A percentile compares a stretch with the other conserved stretches of the same genome.
Evolutionary conservation across 2,329 filamentous ascomycete genomes (phyloP).

Genomic region (Cercospora zeae-maydis): DNA sequence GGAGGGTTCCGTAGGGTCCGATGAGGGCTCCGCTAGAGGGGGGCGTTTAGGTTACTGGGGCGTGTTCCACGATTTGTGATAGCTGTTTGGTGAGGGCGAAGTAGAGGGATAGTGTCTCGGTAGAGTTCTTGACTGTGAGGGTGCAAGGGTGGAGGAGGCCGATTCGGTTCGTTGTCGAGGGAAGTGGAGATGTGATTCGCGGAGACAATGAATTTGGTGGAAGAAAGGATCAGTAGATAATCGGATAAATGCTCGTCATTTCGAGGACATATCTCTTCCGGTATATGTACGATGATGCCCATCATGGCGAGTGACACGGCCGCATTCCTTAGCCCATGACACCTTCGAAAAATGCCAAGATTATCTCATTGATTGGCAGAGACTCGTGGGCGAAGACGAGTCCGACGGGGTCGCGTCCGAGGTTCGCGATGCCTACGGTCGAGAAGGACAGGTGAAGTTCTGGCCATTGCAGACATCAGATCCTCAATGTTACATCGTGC

Average conservation of each 20-base stretch:
- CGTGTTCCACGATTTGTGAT: neutral
- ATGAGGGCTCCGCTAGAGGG: conserved; percentile 16
- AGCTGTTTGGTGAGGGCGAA: conserved; percentile 7
- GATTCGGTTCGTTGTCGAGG: conserved; percentile 14
- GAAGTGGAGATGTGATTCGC: neutral
- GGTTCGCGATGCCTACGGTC: neutral
- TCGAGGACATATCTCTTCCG: neutral
- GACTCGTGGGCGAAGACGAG: neutral
- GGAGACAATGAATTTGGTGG: too few relatives aligned
- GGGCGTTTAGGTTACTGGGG: conserved; percentile 11
- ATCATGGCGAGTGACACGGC: neutral
- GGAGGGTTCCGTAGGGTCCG: conserved; percentile 14
- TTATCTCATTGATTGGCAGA: neutral
- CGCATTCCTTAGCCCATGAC: neutral
- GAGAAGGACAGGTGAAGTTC: neutral
- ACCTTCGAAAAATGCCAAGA: neutral
- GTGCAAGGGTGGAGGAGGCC: conserved; percentile 20
- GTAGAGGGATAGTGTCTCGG: conserved; percentile 18
- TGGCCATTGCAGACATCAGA: neutral
- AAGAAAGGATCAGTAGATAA: too few relatives aligned
- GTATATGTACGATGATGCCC: neutral
- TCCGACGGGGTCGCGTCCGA: neutral
- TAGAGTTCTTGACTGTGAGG: conserved; percentile 17
- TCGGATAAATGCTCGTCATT: too few relatives aligned
- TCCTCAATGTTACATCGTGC: neutral